phyloP scores from a whole-genome alignment of 805 yeast species.

The Blastobotrys robertii region DNA sequence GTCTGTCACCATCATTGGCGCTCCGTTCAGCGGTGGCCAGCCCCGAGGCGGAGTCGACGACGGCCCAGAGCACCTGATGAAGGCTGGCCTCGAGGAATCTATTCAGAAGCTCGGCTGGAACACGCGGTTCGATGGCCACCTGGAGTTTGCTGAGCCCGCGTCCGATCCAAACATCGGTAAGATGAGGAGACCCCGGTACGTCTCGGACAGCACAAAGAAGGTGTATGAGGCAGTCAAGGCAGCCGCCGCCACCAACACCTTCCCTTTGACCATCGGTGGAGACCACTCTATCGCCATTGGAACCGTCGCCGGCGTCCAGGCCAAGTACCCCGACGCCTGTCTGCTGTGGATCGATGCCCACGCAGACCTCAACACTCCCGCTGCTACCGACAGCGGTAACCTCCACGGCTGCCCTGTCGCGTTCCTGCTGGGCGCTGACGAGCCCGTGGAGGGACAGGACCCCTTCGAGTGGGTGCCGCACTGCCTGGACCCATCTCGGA shows the following conservation, averaged over 20 bases:
- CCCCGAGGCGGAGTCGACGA: constrained; percentile 87
- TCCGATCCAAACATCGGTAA: constrained; percentile 46
- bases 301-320: constrained; percentile 76
- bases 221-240: constrained; percentile 52
- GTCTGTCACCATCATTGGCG: constrained; percentile 54
- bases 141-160: constrained; percentile 25
- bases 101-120: constrained; percentile 67
- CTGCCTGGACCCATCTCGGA: constrained; percentile 51
- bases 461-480: constrained; percentile 75
- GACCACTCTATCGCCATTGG: constrained; percentile 96
- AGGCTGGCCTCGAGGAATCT: constrained; percentile 59
- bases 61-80: constrained; percentile 77
- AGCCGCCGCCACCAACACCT: constrained; percentile 37
- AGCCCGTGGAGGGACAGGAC: constrained; percentile 34
- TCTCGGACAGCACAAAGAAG: constrained; percentile 57
- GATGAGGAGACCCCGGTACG: constrained; percentile 67
- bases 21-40: constrained; percentile 96
- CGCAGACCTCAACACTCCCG: constrained; percentile 90
- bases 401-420: constrained; percentile 96
- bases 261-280: constrained; percentile 88
- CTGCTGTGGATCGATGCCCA: constrained; percentile 96
- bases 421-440: constrained; percentile 67
- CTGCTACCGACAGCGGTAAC: constrained; percentile 77
- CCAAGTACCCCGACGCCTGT: constrained; percentile 76
- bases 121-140: constrained; percentile 32